These are phyloP conservation scores for Fusarium sacchari DNA, from an alignment of 2,329 filamentous ascomycete species.

Conservation along the genomic window DNA sequence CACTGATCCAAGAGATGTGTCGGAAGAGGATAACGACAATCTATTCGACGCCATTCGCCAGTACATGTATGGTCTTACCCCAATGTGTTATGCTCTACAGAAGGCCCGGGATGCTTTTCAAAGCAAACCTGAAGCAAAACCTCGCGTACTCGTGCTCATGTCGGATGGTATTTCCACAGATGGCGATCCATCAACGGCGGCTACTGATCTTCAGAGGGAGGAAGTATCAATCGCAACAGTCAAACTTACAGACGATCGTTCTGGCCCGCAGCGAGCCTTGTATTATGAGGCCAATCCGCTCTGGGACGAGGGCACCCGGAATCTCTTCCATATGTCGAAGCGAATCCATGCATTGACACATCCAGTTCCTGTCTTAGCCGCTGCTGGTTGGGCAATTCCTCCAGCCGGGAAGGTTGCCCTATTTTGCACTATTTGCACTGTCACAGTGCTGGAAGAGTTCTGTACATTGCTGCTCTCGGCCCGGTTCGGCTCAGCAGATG, in stretches of 20 bases:
- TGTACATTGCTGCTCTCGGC: not conserved
- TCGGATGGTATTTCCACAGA: not conserved
- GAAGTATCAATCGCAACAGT: not conserved
- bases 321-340: not conserved
- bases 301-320: not conserved
- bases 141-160: not conserved
- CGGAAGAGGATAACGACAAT: not conserved
- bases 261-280: not conserved
- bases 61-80: not conserved
- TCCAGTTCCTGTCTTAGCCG: not conserved
- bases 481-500: not conserved
- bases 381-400: not conserved
- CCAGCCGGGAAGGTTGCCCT: not conserved
- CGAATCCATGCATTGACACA: not conserved
- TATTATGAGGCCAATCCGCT: not conserved
- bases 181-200: not conserved
- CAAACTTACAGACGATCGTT: not conserved
- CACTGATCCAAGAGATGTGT: accelerated
- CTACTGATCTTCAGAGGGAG: accelerated
- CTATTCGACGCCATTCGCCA: not conserved
- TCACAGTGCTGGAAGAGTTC: not conserved
- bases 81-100: accelerated
- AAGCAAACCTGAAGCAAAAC: accelerated
- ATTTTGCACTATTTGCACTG: not conserved
- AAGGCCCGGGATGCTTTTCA: not conserved